A percentile compares a stretch with the other conserved stretches of the same genome.
Evolutionary conservation across 257 asterid genomes (phyloP).

Genomic region (Misopates orontium): DNA sequence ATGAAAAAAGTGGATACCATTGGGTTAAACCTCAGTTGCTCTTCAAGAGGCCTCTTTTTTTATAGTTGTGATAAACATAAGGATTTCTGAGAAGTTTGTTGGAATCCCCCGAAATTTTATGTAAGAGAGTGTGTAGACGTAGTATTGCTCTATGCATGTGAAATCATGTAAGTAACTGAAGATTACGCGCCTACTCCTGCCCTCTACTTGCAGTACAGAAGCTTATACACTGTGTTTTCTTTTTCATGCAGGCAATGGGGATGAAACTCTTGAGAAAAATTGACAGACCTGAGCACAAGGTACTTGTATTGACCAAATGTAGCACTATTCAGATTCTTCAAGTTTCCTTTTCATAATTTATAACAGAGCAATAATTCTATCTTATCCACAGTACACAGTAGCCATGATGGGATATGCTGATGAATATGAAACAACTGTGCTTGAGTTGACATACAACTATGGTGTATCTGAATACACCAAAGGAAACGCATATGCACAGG

Average conservation of each 20-base stretch:
- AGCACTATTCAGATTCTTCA: neutral
- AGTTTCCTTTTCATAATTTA: neutral
- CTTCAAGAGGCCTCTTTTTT: neutral
- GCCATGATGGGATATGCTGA: slow-evolving; percentile 98
- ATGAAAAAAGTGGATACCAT: too few relatives aligned
- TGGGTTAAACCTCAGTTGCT: too few relatives aligned
- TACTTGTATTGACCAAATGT: slow-evolving; percentile 15
- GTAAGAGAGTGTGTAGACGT: neutral
- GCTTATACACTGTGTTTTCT: slow-evolving; percentile 16
- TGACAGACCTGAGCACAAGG: slow-evolving; percentile 96
- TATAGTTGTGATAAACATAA: neutral
- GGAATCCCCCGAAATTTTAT: neutral
- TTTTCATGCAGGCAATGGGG: slow-evolving; percentile 72
- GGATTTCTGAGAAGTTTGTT: neutral
- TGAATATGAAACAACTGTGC: slow-evolving; percentile 74
- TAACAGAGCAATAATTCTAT: slow-evolving; percentile 12
- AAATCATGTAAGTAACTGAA: too few relatives aligned
- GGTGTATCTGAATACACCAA: slow-evolving; percentile 94
- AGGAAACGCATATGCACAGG: slow-evolving; percentile 99
- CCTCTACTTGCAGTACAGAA: neutral
- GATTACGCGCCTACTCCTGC: neutral
- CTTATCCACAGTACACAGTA: slow-evolving; percentile 66
- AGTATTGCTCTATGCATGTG: neutral
- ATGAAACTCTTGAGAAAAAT: slow-evolving; percentile 73
- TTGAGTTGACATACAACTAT: slow-evolving; percentile 92